Percentiles rank a stretch among this genome's conserved stretches.
phyloP scores from a whole-genome alignment of 2,329 filamentous ascomycete genomes.

The Penicillium sp. region DNA sequence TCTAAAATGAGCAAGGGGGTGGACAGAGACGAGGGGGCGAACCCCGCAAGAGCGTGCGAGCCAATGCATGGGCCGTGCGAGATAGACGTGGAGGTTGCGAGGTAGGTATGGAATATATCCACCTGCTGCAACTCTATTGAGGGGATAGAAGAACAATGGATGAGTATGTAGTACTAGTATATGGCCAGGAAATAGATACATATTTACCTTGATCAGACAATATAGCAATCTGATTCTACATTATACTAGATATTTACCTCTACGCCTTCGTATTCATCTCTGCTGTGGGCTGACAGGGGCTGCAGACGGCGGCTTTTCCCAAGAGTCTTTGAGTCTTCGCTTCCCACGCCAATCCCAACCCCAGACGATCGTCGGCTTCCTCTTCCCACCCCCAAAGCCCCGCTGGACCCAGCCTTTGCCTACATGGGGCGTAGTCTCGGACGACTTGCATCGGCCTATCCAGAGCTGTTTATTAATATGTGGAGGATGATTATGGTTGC shows the following conservation, averaged over 20 bases:
- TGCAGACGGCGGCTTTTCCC: constrained; percentile 22
- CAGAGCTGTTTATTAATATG: neutral
- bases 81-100: constrained; percentile 20
- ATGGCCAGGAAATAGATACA: neutral
- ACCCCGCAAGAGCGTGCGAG: constrained; percentile 26
- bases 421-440: constrained; percentile 15
- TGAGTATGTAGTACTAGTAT: neutral
- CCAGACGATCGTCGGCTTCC: constrained; percentile 25
- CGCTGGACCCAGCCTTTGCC: constrained; percentile 15
- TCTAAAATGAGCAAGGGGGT: neutral
- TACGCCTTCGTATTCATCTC: neutral
- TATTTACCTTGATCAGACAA: no score
- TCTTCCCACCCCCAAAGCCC: constrained; percentile 20
- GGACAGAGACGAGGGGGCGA: neutral
- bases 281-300: constrained; percentile 24
- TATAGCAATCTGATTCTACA: neutral
- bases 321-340: constrained; percentile 14
- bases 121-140: neutral
- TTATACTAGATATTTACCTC: neutral
- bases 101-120: constrained; percentile 5
- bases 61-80: constrained; percentile 26
- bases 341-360: constrained; percentile 22
- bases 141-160: neutral
- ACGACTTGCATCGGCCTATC: neutral
- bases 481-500: neutral